A percentile compares a stretch with the other conserved stretches of the same genome.
Conservation (phyloP, 2,329 filamentous ascomycete genomes). For the Thelonectria olida region DNA sequence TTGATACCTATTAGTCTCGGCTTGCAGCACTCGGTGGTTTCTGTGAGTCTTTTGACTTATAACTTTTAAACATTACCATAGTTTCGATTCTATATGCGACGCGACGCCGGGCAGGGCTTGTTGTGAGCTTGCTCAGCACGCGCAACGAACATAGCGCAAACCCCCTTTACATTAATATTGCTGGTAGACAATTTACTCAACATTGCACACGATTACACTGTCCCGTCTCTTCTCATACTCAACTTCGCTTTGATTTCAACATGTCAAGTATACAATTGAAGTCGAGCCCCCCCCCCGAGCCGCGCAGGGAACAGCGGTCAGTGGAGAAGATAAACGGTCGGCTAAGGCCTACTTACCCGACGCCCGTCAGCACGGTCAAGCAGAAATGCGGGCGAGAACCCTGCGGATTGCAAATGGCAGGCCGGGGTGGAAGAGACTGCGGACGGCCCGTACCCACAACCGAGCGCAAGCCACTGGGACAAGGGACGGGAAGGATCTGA, state of each 20-base stretch:
- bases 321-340: slow-evolving; percentile 5
- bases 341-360: neutral
- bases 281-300: neutral
- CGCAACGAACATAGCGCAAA: no score
- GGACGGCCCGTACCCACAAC: slow-evolving; percentile 13
- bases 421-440: neutral
- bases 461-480: slow-evolving; percentile 10
- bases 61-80: slow-evolving; percentile 33
- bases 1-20: neutral
- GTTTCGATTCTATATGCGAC: slow-evolving; percentile 38
- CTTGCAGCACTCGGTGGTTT: neutral
- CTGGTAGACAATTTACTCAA: slow-evolving; percentile 46
- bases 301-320: slow-evolving; percentile 5
- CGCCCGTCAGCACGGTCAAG: neutral
- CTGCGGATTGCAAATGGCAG: neutral
- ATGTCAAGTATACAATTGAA: slow-evolving; percentile 4
- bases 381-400: neutral
- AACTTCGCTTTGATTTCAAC: neutral
- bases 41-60: slow-evolving; percentile 12
- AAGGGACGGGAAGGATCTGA: neutral
- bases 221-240: neutral
- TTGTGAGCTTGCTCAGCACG: no score
- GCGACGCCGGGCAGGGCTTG: slow-evolving; percentile 32
- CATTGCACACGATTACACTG: slow-evolving; percentile 41
- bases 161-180: slow-evolving; percentile 41